Base-by-base conservation (phyloP, 2,329 filamentous ascomycete genomes). In the Juglanconis oblonga region DNA sequence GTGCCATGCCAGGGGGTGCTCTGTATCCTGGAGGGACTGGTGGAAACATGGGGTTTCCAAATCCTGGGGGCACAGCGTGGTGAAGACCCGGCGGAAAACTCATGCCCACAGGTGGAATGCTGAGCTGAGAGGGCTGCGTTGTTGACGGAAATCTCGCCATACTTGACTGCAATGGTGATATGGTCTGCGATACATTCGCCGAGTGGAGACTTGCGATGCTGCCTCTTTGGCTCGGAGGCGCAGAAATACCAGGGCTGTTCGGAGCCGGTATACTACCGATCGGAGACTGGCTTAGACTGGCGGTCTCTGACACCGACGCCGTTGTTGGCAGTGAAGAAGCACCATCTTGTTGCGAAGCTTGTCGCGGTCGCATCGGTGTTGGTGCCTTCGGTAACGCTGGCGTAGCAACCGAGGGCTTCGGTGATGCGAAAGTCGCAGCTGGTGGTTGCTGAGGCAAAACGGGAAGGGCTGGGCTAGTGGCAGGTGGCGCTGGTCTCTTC, bases 361-460 rank as follows among this genome's bases (percentile, higher is more conserved):
- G 90, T 58, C 91, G 87, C 42, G 87, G 83, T 64, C 90, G 89
- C 65, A 87, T 88, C 8, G 92, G 91, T 11, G 91, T 93, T 5
- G 92, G 87, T 24, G 88, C 87, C 72, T 97, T 97, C 11, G 92
- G 87, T 51, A 96, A 76, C 32, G 87, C 88, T 7, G 95, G 94
- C 38, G 91, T 95, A 9, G 90, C 89, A 62, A 91, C 81, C 33
- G 88, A 79, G 54, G 94, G 84, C 70, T 92, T 91, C 7, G 94
- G 94, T 14, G 94, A 97, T 52, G 87, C 85, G 64, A 88, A 82
- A 61, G 77, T 81, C 36, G 83, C 78, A 57, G 58, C 48, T 17
- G 83, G 73, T 50, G 83, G 80, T 64, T 88, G 87, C 56, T 87
- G 81, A 64, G 86, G 87, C 65, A 85, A 71, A 49, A 77, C 79